Conservation (phyloP, 192 early-diverging fungal species). For the Kickxella alabastrina region DNA sequence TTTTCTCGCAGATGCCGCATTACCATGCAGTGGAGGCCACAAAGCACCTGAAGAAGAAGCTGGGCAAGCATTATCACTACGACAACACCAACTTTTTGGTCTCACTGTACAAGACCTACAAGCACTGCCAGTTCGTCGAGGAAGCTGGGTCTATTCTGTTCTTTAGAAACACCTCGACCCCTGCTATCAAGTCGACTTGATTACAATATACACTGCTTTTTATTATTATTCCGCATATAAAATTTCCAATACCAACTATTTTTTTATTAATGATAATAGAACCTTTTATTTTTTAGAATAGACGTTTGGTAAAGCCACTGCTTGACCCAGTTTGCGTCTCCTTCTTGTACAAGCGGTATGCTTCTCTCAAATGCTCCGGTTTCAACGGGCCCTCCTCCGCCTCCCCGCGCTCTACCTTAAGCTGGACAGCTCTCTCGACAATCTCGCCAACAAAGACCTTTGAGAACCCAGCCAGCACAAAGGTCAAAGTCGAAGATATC, state of each 20-base stretch:
- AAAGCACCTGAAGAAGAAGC: conserved; percentile 66
- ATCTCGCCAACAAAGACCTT: conserved; percentile 93
- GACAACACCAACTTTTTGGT: conserved; percentile 68
- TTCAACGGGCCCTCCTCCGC: conserved; percentile 63
- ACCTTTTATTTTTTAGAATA: conserved; percentile 36
- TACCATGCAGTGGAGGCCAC: conserved; percentile 93
- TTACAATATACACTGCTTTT: too few relatives aligned
- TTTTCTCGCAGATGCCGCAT: conserved; percentile 97
- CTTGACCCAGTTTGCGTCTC: conserved; percentile 21
- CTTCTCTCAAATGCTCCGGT: conserved; percentile 85
- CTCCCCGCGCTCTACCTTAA: conserved; percentile 74
- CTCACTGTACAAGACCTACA: conserved; percentile 66
- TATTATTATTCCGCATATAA: not conserved
- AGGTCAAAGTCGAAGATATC: conserved; percentile 63
- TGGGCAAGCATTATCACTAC: conserved; percentile 76
- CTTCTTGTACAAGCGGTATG: conserved; percentile 70
- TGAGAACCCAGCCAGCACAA: conserved; percentile 83
- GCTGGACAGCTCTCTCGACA: conserved; percentile 73
- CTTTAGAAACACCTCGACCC: conserved; percentile 50
- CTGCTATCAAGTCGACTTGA: not conserved
- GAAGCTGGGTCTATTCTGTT: conserved; percentile 80
- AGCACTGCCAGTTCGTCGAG: conserved; percentile 84
- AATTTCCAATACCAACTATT: not conserved
- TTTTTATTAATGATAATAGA: too few relatives aligned
- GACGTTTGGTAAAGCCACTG: conserved; percentile 29